phyloP scores from a whole-genome alignment of 257 asterid species.

The Solanum tarijense region DNA sequence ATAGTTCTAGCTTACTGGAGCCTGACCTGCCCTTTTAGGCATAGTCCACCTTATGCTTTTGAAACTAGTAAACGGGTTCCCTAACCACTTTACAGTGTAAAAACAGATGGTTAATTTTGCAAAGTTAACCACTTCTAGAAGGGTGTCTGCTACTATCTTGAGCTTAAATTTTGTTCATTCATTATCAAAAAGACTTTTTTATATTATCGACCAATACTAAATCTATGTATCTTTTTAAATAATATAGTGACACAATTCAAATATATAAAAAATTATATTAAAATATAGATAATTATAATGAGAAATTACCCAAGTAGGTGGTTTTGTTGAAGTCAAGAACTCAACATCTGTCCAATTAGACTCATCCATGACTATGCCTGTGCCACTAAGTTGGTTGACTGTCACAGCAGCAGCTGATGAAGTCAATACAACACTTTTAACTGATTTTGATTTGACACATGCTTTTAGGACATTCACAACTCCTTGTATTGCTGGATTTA shows the following conservation, averaged over 20 bases:
- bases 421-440: constrained; percentile 12
- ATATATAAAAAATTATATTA: neutral
- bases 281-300: neutral
- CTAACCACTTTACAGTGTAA: no score
- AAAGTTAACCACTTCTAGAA: no score
- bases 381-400: constrained; percentile 2
- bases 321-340: constrained; percentile 10
- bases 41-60: no score
- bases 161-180: no score
- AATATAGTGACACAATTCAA: neutral
- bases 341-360: constrained; percentile 16
- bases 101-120: no score
- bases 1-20: no score
- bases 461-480: constrained; percentile 8
- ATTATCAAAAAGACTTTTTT: no score
- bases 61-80: no score
- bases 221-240: neutral
- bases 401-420: constrained; percentile 21
- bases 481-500: constrained; percentile 19
- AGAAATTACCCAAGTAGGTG: constrained; percentile 14
- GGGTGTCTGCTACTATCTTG: no score
- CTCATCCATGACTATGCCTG: constrained; percentile 13
- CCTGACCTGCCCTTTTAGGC: no score
- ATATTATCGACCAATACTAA: neutral
- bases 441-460: constrained; percentile 4